Base-by-base conservation (phyloP, 2,329 filamentous ascomycete genomes). In the Penicillium sp. region DNA sequence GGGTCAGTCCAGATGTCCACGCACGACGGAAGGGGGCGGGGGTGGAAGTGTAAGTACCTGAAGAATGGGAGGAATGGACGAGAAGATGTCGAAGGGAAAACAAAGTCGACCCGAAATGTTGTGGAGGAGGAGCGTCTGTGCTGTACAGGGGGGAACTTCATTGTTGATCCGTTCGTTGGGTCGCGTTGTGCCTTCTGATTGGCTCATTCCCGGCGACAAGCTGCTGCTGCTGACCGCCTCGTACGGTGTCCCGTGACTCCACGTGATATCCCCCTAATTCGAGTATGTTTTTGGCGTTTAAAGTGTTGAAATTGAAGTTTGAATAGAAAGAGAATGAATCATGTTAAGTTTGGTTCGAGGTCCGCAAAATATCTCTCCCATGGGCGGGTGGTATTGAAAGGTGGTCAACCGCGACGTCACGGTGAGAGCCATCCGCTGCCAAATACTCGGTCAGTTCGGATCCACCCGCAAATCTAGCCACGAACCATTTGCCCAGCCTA, bases 51-150 rank as follows among this genome's bases (percentile, higher is more conserved):
- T 22, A 36, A 40, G 36, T 49, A 59, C 55, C 56, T 54, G 51
- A 56, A 50, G 55, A 65, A 69, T 60, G 60, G 56, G 58, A 62
- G 55, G 55, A 62, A 66, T 66, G 64, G 59, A 62, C 53, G 50
- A 60, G 57, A 56, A 51, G 39, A 53, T 44, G 55, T 56, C 53
- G 52, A 63, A 58, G 46, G 52, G 56, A 61, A 50, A 54, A 58
- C 52, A 55, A 61, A 53, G 50, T 62, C 68, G 70, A 70, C 70
- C 72, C 73, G 74, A 74, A 75, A 76, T 76, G 75, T 77, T 76
- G 77, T 76, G 75, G 75, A 64, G 61, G 62, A 62, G 55, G 74
- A 73, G 77, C 75, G 76, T 76, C 75, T 76, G 67, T 68, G 68
- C 67, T 70, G 66, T 63, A 60, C 60, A 62, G 54, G 58, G 60